Evolutionary conservation across 148 eudicot species (phyloP), one percentile per base, ranked within the genome.

Genomic region (Cornus kousa): DNA sequence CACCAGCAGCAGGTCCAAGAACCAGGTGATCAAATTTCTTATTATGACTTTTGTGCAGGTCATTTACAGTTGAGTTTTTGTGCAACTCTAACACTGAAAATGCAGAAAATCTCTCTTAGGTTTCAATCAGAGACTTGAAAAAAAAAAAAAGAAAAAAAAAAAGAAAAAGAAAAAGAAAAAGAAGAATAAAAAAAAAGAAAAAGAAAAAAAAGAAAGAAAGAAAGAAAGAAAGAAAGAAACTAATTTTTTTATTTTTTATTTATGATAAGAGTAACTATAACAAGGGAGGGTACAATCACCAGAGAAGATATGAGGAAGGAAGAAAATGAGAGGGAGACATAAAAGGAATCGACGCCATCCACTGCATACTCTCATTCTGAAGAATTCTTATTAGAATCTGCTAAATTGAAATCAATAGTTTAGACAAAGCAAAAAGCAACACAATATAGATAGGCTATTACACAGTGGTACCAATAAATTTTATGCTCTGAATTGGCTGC

Each of bases 1-100:
- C 90, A 50, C 99, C 99, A 78, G 97, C 93, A 85, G 97, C 92
- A 79, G 89, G 93, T 19, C 97, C 99, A 78, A 89, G 87, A 53
- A 95, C 89, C 74, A 95, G 82, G 84, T 90, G 97, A 84, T 90
- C 91, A 64, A 88, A 82, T 60, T 93, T 94, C 65, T 81, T 78
- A 59, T 64, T 62, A 28, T 68, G 83, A 67, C 82, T 88, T 73
- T 81, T 89, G 50, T 79, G 86, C 31, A 22, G 75, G 70, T 83
- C 79, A 70, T 82, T 68, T 23, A 78, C 70, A 28, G 64, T 77
- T 53, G 90, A 75, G 71, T 83, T 77, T 55, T 86, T 84, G 71
- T 81, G 93, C 92, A 93, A 67, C 80, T 91, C 89, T 74, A 87
- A 77, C 82, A 91, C 97, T 91, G 88, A 24, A 74, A 80, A 71